A percentile compares a stretch with the other conserved stretches of the same genome.
Evolutionary conservation across 257 asterid species (phyloP).

Genomic region (Linderniella brevidens): DNA sequence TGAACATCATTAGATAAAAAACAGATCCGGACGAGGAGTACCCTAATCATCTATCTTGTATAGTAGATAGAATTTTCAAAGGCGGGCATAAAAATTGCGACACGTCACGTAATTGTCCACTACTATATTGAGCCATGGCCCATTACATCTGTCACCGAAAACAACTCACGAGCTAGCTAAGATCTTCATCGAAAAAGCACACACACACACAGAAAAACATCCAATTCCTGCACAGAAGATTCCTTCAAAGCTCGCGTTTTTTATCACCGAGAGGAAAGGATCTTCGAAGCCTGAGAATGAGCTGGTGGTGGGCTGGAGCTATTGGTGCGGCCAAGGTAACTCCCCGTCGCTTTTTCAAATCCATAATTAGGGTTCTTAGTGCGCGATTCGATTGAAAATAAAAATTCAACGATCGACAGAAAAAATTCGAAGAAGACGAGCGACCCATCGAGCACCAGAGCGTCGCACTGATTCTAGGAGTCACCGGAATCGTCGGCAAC

Average conservation of each 20-base stretch:
- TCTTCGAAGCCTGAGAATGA: slow-evolving; percentile 21
- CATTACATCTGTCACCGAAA: neutral
- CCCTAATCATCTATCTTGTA: too few relatives aligned
- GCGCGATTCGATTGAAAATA: too few relatives aligned
- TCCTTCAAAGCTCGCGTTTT: too few relatives aligned
- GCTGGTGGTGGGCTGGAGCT: slow-evolving; percentile 98
- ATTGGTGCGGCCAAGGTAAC: slow-evolving; percentile 68
- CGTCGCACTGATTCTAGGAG: slow-evolving; percentile 82
- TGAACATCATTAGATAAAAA: too few relatives aligned
- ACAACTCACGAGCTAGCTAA: too few relatives aligned
- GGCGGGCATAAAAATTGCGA: neutral
- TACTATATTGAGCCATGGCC: neutral
- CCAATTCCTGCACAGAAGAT: too few relatives aligned
- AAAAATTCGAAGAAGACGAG: slow-evolving; percentile 46
- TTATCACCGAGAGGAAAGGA: too few relatives aligned
- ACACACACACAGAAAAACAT: too few relatives aligned
- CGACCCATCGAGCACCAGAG: slow-evolving; percentile 48
- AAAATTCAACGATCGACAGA: slow-evolving; percentile 46
- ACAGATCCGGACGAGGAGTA: too few relatives aligned
- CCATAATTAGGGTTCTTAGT: neutral
- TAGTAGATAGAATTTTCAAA: neutral
- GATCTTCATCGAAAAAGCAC: too few relatives aligned
- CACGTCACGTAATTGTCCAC: neutral
- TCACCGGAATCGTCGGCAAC: slow-evolving; percentile 84
- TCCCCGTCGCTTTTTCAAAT: neutral